Evolutionary conservation across 805 yeast genomes (phyloP).

Genomic region (Wickerhamiella siamensis): DNA sequence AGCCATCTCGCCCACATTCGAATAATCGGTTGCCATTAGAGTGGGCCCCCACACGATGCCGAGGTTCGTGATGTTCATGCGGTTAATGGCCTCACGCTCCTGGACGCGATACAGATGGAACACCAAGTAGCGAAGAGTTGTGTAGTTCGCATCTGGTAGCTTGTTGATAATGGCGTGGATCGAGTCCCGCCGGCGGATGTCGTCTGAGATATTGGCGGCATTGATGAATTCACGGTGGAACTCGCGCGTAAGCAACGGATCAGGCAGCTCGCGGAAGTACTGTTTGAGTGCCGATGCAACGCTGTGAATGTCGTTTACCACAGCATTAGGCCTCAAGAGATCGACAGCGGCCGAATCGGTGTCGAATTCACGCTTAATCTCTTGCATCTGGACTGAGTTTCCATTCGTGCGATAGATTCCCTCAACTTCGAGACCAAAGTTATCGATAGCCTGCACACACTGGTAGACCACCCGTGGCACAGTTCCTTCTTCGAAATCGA

Average conservation of each 20-base stretch:
- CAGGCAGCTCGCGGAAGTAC: conserved; percentile 75
- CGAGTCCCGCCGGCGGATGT: conserved; percentile 47
- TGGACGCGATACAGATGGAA: conserved; percentile 75
- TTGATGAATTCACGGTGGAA: conserved; percentile 49
- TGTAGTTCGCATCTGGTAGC: conserved; percentile 88
- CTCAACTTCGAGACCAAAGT: conserved; percentile 69
- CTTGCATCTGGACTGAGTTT: conserved; percentile 57
- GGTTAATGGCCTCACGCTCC: conserved; percentile 43
- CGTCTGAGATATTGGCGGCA: conserved; percentile 55
- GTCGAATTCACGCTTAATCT: conserved; percentile 48
- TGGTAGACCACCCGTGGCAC: conserved; percentile 84
- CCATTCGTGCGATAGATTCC: conserved; percentile 86
- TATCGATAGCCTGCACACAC: conserved; percentile 77
- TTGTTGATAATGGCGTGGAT: conserved; percentile 80
- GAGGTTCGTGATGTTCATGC: conserved; percentile 71
- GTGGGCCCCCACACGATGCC: conserved; percentile 95
- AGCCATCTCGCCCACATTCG: conserved; percentile 57
- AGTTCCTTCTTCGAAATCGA: conserved; percentile 73
- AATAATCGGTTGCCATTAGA: conserved; percentile 51
- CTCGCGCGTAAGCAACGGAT: conserved; percentile 60
- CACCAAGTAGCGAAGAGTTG: conserved; percentile 70
- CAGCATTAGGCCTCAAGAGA: conserved; percentile 39
- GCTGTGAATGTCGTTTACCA: conserved; percentile 68
- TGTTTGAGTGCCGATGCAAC: conserved; percentile 79
- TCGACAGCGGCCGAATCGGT: conserved; percentile 44